These are phyloP conservation scores for Malus orientalis DNA, from an alignment of 306 rosid species.

Conservation along the genomic window DNA sequence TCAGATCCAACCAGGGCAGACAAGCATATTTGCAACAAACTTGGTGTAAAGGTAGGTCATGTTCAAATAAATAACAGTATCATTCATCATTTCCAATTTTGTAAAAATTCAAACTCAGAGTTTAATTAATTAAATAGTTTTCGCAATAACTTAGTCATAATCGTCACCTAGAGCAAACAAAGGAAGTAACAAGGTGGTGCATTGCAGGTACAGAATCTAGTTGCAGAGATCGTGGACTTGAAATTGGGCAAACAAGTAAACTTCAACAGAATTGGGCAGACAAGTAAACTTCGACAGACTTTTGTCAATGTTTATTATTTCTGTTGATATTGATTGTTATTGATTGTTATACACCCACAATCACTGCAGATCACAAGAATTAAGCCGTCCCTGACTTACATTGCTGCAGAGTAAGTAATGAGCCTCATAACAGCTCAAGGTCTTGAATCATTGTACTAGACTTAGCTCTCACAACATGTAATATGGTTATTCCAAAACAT, in stretches of 20 bases:
- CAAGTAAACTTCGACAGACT: constrained; percentile 45
- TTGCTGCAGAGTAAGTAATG: constrained; percentile 90
- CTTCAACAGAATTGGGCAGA: constrained; percentile 49
- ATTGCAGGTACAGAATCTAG: constrained; percentile 81
- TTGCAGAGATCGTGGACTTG: constrained; percentile 82
- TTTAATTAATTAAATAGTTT: constrained; percentile 8
- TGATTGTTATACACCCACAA: not conserved
- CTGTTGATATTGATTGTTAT: not conserved
- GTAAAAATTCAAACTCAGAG: not conserved
- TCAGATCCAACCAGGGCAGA: constrained; percentile 81
- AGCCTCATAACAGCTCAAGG: constrained; percentile 99
- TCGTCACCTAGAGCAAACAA: constrained; percentile 6
- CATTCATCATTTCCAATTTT: not conserved
- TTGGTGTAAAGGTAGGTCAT: constrained; percentile 64
- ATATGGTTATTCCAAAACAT: not conserved
- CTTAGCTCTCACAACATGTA: not conserved
- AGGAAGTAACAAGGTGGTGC: constrained; percentile 6
- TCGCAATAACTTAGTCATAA: not conserved
- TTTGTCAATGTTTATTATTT: not conserved
- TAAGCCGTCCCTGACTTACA: constrained; percentile 70
- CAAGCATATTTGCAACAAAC: constrained; percentile 68
- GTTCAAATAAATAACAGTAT: not conserved
- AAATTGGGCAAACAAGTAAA: constrained; percentile 88
- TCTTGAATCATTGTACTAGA: constrained; percentile 19
- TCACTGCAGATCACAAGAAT: constrained; percentile 61